These are phyloP conservation scores for Penicillium sp. DNA, from an alignment of 2,329 filamentous ascomycete genomes.

Conservation along the genomic window DNA sequence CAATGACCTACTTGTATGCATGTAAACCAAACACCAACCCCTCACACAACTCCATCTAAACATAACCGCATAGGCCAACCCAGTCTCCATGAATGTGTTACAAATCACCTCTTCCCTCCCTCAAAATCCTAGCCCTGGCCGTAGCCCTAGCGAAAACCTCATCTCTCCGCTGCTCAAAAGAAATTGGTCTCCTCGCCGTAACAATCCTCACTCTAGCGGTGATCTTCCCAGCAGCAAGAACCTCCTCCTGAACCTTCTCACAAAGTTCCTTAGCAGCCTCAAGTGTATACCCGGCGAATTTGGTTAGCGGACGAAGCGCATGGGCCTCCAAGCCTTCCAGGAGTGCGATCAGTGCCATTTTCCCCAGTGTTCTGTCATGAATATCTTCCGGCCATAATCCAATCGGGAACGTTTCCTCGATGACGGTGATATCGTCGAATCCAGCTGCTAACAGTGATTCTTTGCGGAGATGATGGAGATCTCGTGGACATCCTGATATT, in stretches of 20 bases:
- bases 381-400: conserved; percentile 39
- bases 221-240: conserved; percentile 29
- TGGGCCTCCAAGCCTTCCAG: conserved; percentile 43
- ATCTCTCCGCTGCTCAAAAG: conserved; percentile 14
- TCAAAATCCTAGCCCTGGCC: conserved; percentile 1
- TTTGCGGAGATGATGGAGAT: conserved; percentile 44
- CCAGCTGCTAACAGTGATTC: conserved; percentile 44
- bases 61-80: not conserved
- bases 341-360: conserved; percentile 43
- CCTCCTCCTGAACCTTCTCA: conserved; percentile 39
- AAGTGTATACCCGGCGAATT: conserved; percentile 32
- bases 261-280: conserved; percentile 38
- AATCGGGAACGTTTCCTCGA: conserved; percentile 39
- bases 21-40: not conserved
- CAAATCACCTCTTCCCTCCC: not conserved
- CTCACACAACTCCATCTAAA: not conserved
- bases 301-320: conserved; percentile 39
- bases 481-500: conserved; percentile 41
- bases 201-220: conserved; percentile 29
- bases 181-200: conserved; percentile 31
- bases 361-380: conserved; percentile 38
- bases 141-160: conserved; percentile 13
- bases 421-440: conserved; percentile 44
- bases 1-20: conserved; percentile 5
- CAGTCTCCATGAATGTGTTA: not conserved